Evolutionary conservation across 2,329 filamentous ascomycete genomes (phyloP), one percentile per base, ranked within the genome.

Genomic region (Lasiodiplodia sp.): DNA sequence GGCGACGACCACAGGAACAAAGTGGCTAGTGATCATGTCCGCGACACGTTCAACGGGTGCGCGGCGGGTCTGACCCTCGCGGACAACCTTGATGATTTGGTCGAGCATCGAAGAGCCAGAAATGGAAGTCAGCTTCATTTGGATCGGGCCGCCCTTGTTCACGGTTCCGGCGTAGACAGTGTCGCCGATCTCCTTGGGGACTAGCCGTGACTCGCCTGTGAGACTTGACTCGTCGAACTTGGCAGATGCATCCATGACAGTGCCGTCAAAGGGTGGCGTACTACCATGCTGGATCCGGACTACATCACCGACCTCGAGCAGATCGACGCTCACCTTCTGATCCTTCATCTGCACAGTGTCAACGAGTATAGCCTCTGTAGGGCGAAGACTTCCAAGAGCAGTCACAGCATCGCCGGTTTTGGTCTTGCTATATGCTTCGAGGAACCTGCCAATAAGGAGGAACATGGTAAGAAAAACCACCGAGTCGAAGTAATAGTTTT

Each of bases 401-500:
- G 92, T 89, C 2, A 97, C 91, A 0, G 94, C 94, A 77, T 96
- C 92, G 1, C 94, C 94, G 0, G 94, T 93, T 75, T 91, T 95
- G 0, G 93, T 91, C 80, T 97, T 97, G 84, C 92, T 97, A 82
- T 96, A 96, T 0, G 92, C 90, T 82, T 97, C 95, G 14, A 94
- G 88, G 58, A 91, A 86, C n/a, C 91, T 85, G 16, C 88, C 88
- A 53, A 86, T 83, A 1, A 97, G 88, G 25, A 97, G 86, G 77
- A 97, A 97, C 71, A 97, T 85, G 0, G 94, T 97, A 68, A 97
- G 79, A 71, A 97, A 97, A 2, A 97, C 92, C 1, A 97, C 94
- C 0, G 94, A 93, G 78, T 97, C 95, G 76, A 97, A 97, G 79
- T 97, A 97, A 21, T 79, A 78, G 75, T 81, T 77, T 3, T 72